phyloP scores from a whole-genome alignment of 805 yeast species.

The Kluyveromyces wickerhamii region DNA sequence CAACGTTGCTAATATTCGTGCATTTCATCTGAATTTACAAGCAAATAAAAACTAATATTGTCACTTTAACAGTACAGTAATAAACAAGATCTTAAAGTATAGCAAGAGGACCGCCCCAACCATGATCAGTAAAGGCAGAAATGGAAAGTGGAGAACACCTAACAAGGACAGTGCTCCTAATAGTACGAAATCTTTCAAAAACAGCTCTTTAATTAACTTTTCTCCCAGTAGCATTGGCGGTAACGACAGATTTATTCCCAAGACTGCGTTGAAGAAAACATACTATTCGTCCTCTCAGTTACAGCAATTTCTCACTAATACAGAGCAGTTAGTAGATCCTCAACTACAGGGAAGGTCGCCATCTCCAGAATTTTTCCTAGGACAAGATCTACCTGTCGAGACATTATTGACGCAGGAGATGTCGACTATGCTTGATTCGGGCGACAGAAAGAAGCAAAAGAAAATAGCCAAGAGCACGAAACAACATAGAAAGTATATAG shows the following conservation, averaged over 20 bases:
- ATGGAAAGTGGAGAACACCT: no score
- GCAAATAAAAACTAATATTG: no score
- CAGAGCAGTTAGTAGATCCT: slow-evolving; percentile 13
- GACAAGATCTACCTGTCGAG: slow-evolving; percentile 17
- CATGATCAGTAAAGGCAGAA: no score
- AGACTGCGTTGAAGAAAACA: slow-evolving; percentile 24
- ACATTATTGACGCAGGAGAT: slow-evolving; percentile 16
- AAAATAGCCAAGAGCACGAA: slow-evolving; percentile 9
- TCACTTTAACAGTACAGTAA: no score
- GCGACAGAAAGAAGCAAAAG: slow-evolving; percentile 4
- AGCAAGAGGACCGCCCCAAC: no score
- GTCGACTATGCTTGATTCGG: slow-evolving; percentile 1
- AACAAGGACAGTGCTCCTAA: no score
- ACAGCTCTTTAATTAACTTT: no score
- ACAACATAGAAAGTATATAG: slow-evolving; percentile 35
- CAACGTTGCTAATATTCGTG: no score
- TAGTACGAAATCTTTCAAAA: no score
- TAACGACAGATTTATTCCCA: slow-evolving; percentile 36
- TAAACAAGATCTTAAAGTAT: no score
- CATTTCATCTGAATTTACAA: no score
- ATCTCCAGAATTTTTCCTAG: slow-evolving; percentile 26
- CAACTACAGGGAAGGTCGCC: slow-evolving; percentile 24
- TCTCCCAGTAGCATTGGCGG: background rate
- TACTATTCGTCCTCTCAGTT: slow-evolving; percentile 20
- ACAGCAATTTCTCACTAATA: slow-evolving; percentile 11